Conservation (phyloP, 2,329 filamentous ascomycete genomes). For the Dothiorella sarmentorum region DNA sequence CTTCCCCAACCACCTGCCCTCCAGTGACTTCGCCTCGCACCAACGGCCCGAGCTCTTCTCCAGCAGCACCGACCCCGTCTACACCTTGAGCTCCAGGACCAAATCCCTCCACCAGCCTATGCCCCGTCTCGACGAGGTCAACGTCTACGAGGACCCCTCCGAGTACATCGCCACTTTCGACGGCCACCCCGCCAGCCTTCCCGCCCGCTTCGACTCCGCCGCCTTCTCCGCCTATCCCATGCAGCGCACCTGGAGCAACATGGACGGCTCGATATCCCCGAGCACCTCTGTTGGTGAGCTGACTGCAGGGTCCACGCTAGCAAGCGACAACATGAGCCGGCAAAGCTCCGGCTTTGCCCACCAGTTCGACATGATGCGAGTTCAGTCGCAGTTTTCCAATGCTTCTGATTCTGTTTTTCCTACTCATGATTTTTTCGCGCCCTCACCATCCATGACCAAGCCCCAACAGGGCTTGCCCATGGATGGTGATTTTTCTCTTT, state of each 20-base stretch:
- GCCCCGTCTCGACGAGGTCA: slow-evolving; percentile 24
- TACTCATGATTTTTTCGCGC: slow-evolving; percentile 26
- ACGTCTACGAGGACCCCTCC: slow-evolving; percentile 34
- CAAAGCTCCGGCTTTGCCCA: slow-evolving; percentile 43
- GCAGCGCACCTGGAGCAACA: slow-evolving; percentile 27
- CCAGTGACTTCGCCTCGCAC: not conserved
- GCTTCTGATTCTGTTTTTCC: slow-evolving; percentile 33
- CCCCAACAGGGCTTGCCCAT: slow-evolving; percentile 17
- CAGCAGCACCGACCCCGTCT: slow-evolving; percentile 23
- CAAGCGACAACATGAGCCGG: slow-evolving; percentile 44
- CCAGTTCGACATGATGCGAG: slow-evolving; percentile 43
- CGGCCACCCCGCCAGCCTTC: slow-evolving; percentile 18
- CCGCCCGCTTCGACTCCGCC: slow-evolving; percentile 20
- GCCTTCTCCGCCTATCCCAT: slow-evolving; percentile 25
- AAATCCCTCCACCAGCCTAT: slow-evolving; percentile 28
- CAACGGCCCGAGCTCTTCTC: slow-evolving; percentile 7
- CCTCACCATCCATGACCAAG: slow-evolving; percentile 23
- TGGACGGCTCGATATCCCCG: slow-evolving; percentile 35
- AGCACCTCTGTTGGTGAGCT: slow-evolving; percentile 37
- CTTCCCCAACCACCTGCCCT: slow-evolving; percentile 17
- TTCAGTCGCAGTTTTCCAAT: slow-evolving; percentile 41
- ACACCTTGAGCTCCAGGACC: slow-evolving; percentile 31
- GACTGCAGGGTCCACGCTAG: slow-evolving; percentile 36
- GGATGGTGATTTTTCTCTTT: slow-evolving; percentile 16
- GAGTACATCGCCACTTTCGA: slow-evolving; percentile 36